phyloP scores from a whole-genome alignment of 2,329 filamentous ascomycete species.

The Penicillium sp. region DNA sequence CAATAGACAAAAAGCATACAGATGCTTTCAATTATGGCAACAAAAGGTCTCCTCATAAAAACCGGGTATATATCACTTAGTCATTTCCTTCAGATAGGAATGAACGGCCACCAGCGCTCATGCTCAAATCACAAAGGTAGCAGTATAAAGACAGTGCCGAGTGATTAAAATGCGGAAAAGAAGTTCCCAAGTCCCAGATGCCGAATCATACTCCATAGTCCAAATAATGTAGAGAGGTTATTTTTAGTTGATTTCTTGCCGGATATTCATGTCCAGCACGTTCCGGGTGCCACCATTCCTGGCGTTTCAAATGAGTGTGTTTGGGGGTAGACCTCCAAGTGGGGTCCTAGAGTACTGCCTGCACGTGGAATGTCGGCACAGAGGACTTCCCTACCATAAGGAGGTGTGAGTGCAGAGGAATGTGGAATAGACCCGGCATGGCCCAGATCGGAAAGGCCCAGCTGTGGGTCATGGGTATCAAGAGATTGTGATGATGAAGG shows the following conservation, averaged over 20 bases:
- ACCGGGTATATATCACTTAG: slow-evolving; percentile 18
- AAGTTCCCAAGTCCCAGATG: neutral
- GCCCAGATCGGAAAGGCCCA: slow-evolving; percentile 28
- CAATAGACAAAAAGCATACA: slow-evolving; percentile 2
- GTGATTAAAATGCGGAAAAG: neutral
- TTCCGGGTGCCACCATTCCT: slow-evolving; percentile 33
- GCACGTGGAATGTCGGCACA: slow-evolving; percentile 29
- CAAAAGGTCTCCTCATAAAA: slow-evolving; percentile 3
- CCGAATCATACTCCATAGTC: neutral
- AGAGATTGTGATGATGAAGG: slow-evolving; percentile 36
- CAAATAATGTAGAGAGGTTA: neutral
- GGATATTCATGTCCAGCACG: slow-evolving; percentile 34
- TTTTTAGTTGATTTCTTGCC: neutral
- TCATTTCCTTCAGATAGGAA: slow-evolving; percentile 4
- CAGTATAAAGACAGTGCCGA: slow-evolving; percentile 7
- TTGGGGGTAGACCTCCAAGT: slow-evolving; percentile 32
- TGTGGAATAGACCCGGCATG: slow-evolving; percentile 31
- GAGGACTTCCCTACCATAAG: slow-evolving; percentile 33
- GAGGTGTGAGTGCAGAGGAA: slow-evolving; percentile 37
- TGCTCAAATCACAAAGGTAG: slow-evolving; percentile 10
- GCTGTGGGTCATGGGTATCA: slow-evolving; percentile 31
- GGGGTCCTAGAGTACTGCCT: slow-evolving; percentile 26
- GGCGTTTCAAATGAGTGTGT: slow-evolving; percentile 31
- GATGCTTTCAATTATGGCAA: slow-evolving; percentile 7
- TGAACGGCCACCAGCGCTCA: slow-evolving; percentile 14